Evolutionary conservation across 2,329 filamentous ascomycete species (phyloP).

Genomic region (Aspergillus tamarii): DNA sequence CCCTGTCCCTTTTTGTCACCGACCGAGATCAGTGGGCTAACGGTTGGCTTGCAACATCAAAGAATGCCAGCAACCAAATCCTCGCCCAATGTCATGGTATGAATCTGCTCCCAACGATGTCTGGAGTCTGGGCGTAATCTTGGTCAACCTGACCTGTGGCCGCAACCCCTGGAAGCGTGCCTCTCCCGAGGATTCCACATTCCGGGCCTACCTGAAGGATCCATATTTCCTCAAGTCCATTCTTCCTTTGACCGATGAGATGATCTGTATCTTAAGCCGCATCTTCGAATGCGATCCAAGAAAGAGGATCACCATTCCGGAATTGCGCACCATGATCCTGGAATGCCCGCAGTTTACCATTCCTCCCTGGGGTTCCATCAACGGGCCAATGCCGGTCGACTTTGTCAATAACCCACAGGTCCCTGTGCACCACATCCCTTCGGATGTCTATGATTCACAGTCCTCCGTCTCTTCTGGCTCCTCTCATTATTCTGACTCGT

Average conservation of each 20-base stretch:
- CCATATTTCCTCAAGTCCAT: constrained; percentile 89
- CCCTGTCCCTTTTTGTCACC: constrained; percentile 4
- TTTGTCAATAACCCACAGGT: constrained; percentile 40
- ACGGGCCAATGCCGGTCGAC: constrained; percentile 37
- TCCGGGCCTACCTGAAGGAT: constrained; percentile 84
- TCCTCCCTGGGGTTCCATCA: constrained; percentile 44
- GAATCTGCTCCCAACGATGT: constrained; percentile 93
- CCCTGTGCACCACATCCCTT: constrained; percentile 38
- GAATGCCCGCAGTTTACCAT: constrained; percentile 74
- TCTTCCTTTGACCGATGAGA: constrained; percentile 83
- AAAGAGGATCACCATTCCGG: constrained; percentile 77
- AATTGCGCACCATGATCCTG: constrained; percentile 76
- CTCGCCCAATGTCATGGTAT: constrained; percentile 74
- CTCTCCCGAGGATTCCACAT: constrained; percentile 89
- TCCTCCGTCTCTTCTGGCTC: constrained; percentile 42
- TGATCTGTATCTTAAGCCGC: constrained; percentile 82
- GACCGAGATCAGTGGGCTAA: constrained; percentile 4
- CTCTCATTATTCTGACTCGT: constrained; percentile 41
- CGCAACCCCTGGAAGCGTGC: constrained; percentile 99
- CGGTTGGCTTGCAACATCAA: constrained; percentile 23
- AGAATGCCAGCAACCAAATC: constrained; percentile 88
- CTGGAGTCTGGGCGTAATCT: constrained; percentile 96
- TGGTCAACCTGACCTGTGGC: constrained; percentile 96
- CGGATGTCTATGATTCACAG: constrained; percentile 39
- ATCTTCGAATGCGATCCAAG: constrained; percentile 87